Base-by-base conservation (phyloP, 352 stramenopile species). In the Globisporangium viniferum region DNA sequence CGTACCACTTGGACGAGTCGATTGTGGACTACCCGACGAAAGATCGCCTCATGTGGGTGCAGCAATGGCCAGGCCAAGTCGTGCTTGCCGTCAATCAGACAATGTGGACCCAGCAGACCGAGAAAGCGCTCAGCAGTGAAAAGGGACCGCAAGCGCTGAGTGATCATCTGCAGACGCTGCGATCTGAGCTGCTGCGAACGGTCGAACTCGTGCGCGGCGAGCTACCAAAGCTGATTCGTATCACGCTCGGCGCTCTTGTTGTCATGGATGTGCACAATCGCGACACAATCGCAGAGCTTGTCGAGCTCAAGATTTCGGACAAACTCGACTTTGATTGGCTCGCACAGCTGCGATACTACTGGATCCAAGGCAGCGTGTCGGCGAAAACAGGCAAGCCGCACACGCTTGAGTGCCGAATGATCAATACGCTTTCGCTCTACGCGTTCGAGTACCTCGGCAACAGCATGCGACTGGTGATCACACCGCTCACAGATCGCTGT, bases 251-350 rank as follows among this genome's bases (percentile, higher is more conserved):
- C 29, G 90, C 95, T 4, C 79, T 98, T 27, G 91, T 98, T 1
- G 94, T 98, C 10, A 97, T 98, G 88, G 94, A 98, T 68, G 94
- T 98, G 7, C 95, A 98, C 82, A 98, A 98, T 51, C 87, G 94
- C 14, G 93, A 98, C 68, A 97, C 91, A 61, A 97, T 98, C 59
- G 88, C 90, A 6, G 93, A 98, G 67, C 73, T 98, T 31, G 81
- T 94, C 53, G 77, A 93, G 2, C 72, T 96, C 41, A 79, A 93
- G 31, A 84, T 95, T 33, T 82, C 77, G 4, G 77, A 90, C 67
- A 88, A 87, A 59, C 87, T 70, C 7, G 94, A 98, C 70, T 98
- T 98, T 73, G 94, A 98, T 73, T 98, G 94, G 94, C 80, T 97
- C 61, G 88, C 89, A 1, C 94, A 98, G 70, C 70, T 98, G 15